These are phyloP conservation scores for Pseudogymnoascus sp. DNA, from an alignment of 2,329 filamentous ascomycete genomes.

Conservation along the genomic window DNA sequence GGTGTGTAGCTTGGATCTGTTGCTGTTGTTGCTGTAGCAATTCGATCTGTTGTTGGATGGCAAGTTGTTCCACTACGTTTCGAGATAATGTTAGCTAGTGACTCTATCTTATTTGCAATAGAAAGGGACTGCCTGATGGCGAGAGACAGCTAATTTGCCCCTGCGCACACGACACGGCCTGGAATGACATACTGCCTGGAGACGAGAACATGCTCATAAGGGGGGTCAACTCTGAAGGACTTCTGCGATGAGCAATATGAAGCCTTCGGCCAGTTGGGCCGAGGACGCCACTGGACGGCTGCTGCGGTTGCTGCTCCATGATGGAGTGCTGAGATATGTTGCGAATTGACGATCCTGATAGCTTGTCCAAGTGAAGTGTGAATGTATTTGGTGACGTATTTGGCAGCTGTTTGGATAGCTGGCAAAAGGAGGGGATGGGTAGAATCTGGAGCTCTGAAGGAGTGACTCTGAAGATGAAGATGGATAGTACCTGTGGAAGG, in stretches of 20 bases:
- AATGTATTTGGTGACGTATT: conserved; percentile 8
- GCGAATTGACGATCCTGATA: conserved; percentile 7
- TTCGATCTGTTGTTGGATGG: conserved; percentile 97
- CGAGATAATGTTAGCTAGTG: conserved; percentile 14
- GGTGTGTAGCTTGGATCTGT: conserved; percentile 90
- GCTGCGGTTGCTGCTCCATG: conserved; percentile 57
- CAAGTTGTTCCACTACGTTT: conserved; percentile 81
- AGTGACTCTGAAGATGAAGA: conserved; percentile 14
- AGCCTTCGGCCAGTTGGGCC: conserved; percentile 81
- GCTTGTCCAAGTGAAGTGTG: not conserved
- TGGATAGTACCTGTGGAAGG: conserved; percentile 23
- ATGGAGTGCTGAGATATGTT: conserved; percentile 10
- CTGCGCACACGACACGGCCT: conserved; percentile 10
- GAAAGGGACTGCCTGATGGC: not conserved
- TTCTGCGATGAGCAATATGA: conserved; percentile 94
- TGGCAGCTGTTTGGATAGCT: conserved; percentile 5
- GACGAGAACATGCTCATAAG: conserved; percentile 79
- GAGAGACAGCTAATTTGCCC: not conserved
- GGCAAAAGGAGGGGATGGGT: conserved; percentile 25
- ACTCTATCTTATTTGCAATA: not conserved
- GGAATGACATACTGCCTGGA: conserved; percentile 50
- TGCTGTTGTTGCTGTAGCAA: conserved; percentile 95
- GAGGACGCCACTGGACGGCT: conserved; percentile 47
- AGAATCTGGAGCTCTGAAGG: conserved; percentile 8
- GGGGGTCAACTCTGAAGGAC: conserved; percentile 93